A percentile compares a stretch with the other conserved stretches of the same genome.
Conservation (phyloP, 805 yeast species). For the Nakazawaea ernobii region DNA sequence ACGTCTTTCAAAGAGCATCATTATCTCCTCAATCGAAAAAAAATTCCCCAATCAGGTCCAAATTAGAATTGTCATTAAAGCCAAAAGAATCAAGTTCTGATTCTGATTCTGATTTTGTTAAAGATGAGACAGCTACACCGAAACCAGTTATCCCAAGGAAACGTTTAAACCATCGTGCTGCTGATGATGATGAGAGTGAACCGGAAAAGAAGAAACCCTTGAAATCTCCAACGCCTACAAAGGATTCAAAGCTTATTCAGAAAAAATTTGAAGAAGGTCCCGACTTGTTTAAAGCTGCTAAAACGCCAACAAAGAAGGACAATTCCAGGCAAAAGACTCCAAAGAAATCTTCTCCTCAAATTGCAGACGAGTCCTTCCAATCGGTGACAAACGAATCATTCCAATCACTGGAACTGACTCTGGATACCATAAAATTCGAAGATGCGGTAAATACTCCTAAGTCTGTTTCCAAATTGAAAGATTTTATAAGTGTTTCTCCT, state of each 20-base stretch:
- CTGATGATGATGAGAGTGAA: constrained; percentile 2
- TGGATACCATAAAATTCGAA: constrained; percentile 20
- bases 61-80: background rate
- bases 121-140: background rate
- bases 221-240: background rate
- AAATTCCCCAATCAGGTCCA: constrained; percentile 17
- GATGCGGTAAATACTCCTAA: constrained; percentile 15
- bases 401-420: constrained; percentile 13
- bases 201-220: constrained; percentile 1
- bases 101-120: background rate
- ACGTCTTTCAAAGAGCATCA: constrained; percentile 32
- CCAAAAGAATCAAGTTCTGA: background rate
- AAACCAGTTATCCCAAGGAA: constrained; percentile 7
- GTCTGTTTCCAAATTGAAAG: constrained; percentile 12
- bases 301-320: background rate
- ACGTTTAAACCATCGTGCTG: constrained; percentile 2
- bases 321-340: background rate
- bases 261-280: constrained; percentile 12
- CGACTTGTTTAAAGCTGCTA: constrained; percentile 7
- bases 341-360: background rate
- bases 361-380: background rate
- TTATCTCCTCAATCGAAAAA: constrained; percentile 20
- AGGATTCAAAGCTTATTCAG: background rate
- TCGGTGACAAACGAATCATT: constrained; percentile 2
- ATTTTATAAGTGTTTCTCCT: constrained; percentile 12